phyloP scores from a whole-genome alignment of 177 flowering plant species.

The Vitis hybrid region DNA sequence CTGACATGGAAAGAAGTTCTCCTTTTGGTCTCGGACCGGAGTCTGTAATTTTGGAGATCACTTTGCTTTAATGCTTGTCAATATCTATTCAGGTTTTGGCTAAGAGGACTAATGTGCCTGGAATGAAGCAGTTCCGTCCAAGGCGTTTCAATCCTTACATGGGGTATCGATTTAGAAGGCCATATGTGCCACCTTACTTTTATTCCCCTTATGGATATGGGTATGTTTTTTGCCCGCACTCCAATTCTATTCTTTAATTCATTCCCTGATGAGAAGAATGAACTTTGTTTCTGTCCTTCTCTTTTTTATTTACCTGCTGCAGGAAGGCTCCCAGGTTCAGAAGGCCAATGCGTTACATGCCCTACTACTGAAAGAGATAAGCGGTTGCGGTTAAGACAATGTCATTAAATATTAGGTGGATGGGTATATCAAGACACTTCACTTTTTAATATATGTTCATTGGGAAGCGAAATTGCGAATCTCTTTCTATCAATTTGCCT shows the following conservation, averaged over 20 bases:
- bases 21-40: neutral
- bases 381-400: neutral
- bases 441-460: neutral
- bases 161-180: slow-evolving; percentile 65
- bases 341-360: slow-evolving; percentile 83
- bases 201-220: slow-evolving; percentile 92
- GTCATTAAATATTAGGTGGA: neutral
- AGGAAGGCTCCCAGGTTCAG: slow-evolving; percentile 87
- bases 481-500: neutral
- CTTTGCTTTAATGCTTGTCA: neutral
- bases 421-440: neutral
- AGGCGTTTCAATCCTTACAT: slow-evolving; percentile 73
- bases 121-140: slow-evolving; percentile 85
- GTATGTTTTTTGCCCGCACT: slow-evolving; percentile 26
- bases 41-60: neutral
- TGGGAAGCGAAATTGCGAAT: neutral
- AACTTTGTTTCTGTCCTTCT: neutral
- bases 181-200: slow-evolving; percentile 66
- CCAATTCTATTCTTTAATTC: neutral
- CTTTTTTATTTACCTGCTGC: slow-evolving; percentile 22
- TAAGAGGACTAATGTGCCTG: slow-evolving; percentile 90
- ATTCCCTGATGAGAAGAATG: neutral
- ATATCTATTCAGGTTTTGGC: slow-evolving; percentile 57
- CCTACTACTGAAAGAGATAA: slow-evolving; percentile 50
- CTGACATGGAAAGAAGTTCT: neutral